Evolutionary conservation across 495 filamentous ascomycete species (phyloP).

Genomic region (Penicillium crystallinum): DNA sequence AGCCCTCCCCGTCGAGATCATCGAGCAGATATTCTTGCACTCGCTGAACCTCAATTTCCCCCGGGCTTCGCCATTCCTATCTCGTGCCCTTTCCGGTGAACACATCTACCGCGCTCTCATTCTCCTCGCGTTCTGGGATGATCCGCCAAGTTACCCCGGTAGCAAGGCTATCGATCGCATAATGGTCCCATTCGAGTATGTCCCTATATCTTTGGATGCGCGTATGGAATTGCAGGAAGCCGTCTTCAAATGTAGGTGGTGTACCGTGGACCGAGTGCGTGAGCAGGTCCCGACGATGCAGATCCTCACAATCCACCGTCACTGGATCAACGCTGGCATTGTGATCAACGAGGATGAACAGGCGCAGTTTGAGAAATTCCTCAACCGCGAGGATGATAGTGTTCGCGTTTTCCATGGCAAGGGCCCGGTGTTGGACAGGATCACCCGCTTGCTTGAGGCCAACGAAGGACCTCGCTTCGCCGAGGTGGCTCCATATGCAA

Average conservation of each 20-base stretch:
- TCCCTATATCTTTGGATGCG: constrained; percentile 15
- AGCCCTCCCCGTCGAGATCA: constrained; percentile 47
- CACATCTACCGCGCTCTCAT: constrained; percentile 37
- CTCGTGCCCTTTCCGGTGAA: constrained; percentile 37
- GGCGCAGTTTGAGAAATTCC: constrained; percentile 17
- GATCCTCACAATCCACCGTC: constrained; percentile 26
- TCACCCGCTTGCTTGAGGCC: background rate
- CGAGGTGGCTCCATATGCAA: background rate
- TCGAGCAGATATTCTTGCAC: constrained; percentile 50
- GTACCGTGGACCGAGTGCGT: constrained; percentile 28
- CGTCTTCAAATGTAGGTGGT: constrained; percentile 37
- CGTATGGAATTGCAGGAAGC: constrained; percentile 27
- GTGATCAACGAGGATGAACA: constrained; percentile 18
- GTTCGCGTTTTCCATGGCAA: constrained; percentile 15
- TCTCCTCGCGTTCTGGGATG: constrained; percentile 39
- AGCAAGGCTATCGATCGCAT: constrained; percentile 20
- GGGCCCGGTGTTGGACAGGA: background rate
- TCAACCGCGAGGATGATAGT: constrained; percentile 15
- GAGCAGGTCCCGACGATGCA: constrained; percentile 32
- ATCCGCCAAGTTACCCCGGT: constrained; percentile 4
- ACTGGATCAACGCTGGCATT: constrained; percentile 30
- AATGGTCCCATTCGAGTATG: constrained; percentile 33
- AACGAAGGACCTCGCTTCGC: background rate
- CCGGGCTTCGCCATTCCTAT: constrained; percentile 35
- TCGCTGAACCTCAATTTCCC: constrained; percentile 46